Percentiles rank a stretch among this genome's conserved stretches.
Conservation (phyloP, 441 rosid genomes). For the Gossypium trilobum region DNA sequence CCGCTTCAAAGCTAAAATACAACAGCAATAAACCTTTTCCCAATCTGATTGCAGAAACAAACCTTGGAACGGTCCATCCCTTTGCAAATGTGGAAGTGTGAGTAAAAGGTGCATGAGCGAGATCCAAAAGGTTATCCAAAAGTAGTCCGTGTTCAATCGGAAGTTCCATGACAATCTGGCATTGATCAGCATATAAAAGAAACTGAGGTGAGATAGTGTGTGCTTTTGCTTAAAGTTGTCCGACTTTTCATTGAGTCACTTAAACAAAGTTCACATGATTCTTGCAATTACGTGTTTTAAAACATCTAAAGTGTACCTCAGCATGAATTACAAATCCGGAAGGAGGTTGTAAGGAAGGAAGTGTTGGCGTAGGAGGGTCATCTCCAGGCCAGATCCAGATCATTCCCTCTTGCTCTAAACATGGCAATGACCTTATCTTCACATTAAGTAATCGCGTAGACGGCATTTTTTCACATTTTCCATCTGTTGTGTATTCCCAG, state of each 20-base stretch:
- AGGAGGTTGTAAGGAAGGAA: conserved; percentile 83
- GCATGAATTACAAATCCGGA: conserved; percentile 80
- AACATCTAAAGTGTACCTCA: conserved; percentile 42
- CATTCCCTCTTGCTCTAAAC: conserved; percentile 91
- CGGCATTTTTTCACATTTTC: conserved; percentile 91
- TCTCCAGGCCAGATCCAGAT: conserved; percentile 94
- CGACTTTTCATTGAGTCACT: neutral
- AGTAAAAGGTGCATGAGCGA: conserved; percentile 94
- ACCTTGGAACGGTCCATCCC: conserved; percentile 97
- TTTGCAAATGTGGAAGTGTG: conserved; percentile 95
- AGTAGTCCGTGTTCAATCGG: conserved; percentile 95
- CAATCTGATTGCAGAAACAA: conserved; percentile 17
- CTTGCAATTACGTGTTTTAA: conserved; percentile 4
- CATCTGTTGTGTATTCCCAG: conserved; percentile 93
- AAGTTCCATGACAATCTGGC: conserved; percentile 87
- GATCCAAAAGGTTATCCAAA: conserved; percentile 87
- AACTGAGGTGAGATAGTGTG: neutral
- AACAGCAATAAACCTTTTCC: neutral
- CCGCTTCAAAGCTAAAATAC: neutral
- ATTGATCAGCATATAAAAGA: conserved; percentile 7
- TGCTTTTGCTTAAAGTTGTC: neutral
- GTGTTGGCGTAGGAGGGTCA: conserved; percentile 61
- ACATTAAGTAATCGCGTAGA: conserved; percentile 62
- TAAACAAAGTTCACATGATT: neutral
- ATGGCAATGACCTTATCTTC: conserved; percentile 70